Evolutionary conservation across 495 filamentous ascomycete species (phyloP), one percentile per base, ranked within the genome.

Genomic region (Parmelia sp.): DNA sequence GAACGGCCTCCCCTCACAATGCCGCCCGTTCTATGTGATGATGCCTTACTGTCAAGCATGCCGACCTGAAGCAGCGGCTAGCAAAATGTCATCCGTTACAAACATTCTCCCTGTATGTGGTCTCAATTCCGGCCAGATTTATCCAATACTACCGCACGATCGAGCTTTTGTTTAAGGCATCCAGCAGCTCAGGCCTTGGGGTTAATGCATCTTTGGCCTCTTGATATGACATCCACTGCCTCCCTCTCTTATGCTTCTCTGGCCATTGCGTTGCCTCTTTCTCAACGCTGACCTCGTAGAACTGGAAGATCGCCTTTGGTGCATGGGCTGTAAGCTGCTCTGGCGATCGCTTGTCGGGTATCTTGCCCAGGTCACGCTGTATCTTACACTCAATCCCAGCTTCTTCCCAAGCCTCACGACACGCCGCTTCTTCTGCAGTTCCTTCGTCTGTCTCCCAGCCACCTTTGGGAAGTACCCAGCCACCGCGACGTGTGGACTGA

Each of bases 391-490:
- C 76, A 70, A 98, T 92, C 68, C 94, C 94, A 58, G 91, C 94
- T 77, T 98, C 94, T 77, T 98, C 94, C 94, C 94, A 98, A 53
- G 94, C 95, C 77, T 98, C 94, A 64, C 94, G 77, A 65, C 80
- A 81, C 44, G 88, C 88, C 25, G 88, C 88, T 58, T 89, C 85
- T 67, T 83, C 74, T 23, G 84, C 80, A 39, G 83, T 86, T 45
- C 77, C 82, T 77, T 98, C 94, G 77, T 98, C 94, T 23, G 84
- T 88, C 75, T 98, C 94, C 90, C 95, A 98, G 61, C 94, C 94
- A 69, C 94, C 94, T 74, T 98, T 98, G 61, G 94, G 94, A 62
- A 98, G 81, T 45, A 98, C 93, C 94, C 95, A 98, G 65, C 90
- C 90, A 63, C 83, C 84, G 66, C 92, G 89, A 60, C 90, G 83